These are phyloP conservation scores for Pseudevernia furfuracea DNA, from an alignment of 495 filamentous ascomycete genomes.

Conservation along the genomic window DNA sequence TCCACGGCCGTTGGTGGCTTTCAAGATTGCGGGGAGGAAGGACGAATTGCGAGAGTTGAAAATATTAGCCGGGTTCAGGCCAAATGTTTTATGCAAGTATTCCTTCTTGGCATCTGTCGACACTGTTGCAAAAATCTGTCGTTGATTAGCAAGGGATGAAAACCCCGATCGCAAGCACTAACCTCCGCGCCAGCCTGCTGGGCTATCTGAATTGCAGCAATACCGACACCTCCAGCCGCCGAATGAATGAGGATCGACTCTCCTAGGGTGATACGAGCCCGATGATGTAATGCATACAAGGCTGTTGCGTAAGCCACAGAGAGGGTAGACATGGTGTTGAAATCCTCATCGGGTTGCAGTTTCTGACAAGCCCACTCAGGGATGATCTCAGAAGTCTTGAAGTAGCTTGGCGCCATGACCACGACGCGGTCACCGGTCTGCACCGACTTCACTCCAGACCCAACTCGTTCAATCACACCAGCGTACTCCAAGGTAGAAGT, in stretches of 20 bases:
- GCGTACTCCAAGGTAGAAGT: too few species aligned
- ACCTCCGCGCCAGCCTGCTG: slow-evolving; percentile 14
- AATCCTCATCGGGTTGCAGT: slow-evolving; percentile 6
- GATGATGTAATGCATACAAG: slow-evolving; percentile 30
- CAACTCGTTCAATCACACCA: slow-evolving; percentile 15
- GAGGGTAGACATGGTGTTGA: slow-evolving; percentile 24
- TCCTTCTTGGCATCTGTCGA: slow-evolving; percentile 35
- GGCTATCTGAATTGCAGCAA: slow-evolving; percentile 10
- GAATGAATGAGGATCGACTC: slow-evolving; percentile 38
- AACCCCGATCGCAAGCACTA: too few species aligned
- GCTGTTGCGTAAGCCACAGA: slow-evolving; percentile 31
- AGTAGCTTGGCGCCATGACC: slow-evolving; percentile 17
- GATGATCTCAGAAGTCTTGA: slow-evolving; percentile 10
- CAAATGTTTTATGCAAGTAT: slow-evolving; percentile 30
- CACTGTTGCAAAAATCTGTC: slow-evolving; percentile 42
- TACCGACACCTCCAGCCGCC: slow-evolving; percentile 30
- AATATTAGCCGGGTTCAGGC: slow-evolving; percentile 36
- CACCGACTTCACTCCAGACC: slow-evolving; percentile 1
- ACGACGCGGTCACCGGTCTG: slow-evolving; percentile 20
- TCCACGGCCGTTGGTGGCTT: slow-evolving; percentile 40
- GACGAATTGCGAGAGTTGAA: slow-evolving; percentile 40
- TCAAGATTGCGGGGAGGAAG: slow-evolving; percentile 37
- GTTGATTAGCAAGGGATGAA: too few species aligned
- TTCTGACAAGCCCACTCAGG: slow-evolving; percentile 19
- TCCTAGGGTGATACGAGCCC: slow-evolving; percentile 28